Evolutionary conservation across 345 rosid species (phyloP), one percentile per base, ranked within the genome.

Genomic region (Salix arbutifolia): DNA sequence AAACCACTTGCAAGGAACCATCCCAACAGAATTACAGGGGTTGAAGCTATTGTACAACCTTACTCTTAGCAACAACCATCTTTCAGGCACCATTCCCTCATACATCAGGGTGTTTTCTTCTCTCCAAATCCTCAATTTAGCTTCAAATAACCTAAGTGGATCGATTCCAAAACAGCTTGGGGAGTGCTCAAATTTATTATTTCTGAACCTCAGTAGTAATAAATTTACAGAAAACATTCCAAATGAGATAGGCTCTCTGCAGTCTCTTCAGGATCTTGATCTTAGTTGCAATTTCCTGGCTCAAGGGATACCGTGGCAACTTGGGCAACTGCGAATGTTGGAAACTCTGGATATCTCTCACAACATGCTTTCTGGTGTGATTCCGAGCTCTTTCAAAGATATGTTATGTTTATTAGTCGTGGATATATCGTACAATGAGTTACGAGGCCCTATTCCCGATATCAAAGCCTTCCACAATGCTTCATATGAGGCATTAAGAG

Each of bases 81-180:
- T 74, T 61, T 74, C 69, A 23, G 69, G 68, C 2, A 1, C 0
- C 11, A 42, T 74, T 38, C 76, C 76, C 1, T 2, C 2, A 9
- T 25, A 64, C 7, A 60, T 74, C 13, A 53, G 26, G 25, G 18
- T 48, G 23, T 2, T 40, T 38, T 38, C 42, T 38, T 40, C 44
- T 40, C 44, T 40, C 13, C 10, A 40, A 2, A 9, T 2, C 44
- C 44, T 40, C 3, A 2, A 40, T 40, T 40, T 40, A 2, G 44
- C 44, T 8, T 40, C 3, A 1, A 77, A 77, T 35, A 71, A 50
- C 50, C 58, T 65, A 18, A 44, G 21, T 26, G 71, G 77, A 65
- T 31, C 71, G 5, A 65, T 75, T 62, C 76, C 76, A 7, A 18
- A 52, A 23, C 53, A 72, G 7, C 10, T 78, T 35, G 81, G 76